Conservation (phyloP, 2,329 filamentous ascomycete genomes). For the Fusarium sp. region DNA sequence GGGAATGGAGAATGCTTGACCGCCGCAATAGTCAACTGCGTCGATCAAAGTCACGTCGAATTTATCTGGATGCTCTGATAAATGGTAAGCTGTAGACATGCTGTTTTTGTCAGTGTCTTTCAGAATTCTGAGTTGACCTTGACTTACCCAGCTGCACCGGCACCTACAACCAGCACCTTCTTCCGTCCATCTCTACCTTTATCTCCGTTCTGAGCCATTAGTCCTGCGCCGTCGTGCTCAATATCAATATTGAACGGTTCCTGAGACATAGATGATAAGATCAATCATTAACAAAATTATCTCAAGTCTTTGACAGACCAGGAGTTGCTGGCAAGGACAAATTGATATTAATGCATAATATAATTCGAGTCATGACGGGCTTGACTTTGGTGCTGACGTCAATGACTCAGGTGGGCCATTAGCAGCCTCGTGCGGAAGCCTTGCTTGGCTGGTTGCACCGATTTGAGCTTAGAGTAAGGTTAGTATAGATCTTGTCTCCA, state of each 20-base stretch:
- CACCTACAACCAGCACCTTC: conserved; percentile 17
- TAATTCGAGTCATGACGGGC: conserved; percentile 26
- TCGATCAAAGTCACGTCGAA: conserved; percentile 27
- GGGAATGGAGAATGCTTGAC: conserved; percentile 28
- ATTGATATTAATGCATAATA: not conserved
- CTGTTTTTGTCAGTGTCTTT: not conserved
- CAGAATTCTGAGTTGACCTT: fast-evolving
- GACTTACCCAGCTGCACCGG: conserved; percentile 29
- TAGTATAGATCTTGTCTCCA: conserved; percentile 12
- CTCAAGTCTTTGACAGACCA: not conserved
- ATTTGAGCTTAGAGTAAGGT: not conserved
- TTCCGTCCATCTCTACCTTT: conserved; percentile 13
- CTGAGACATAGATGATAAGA: not conserved
- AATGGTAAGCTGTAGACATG: conserved; percentile 26
- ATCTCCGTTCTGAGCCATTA: conserved; percentile 24
- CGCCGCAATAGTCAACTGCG: conserved; percentile 25
- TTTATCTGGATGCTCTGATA: conserved; percentile 17
- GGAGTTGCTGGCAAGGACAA: not conserved
- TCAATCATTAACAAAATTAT: not conserved
- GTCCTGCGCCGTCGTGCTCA: conserved; percentile 19
- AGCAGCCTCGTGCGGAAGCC: not conserved
- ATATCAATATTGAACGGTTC: not conserved
- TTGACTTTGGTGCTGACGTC: conserved; percentile 32
- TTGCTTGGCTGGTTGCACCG: not conserved
- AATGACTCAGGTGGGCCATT: conserved; percentile 23